Base-by-base conservation (phyloP, 2,329 filamentous ascomycete genomes). In the Truncatella angustata region DNA sequence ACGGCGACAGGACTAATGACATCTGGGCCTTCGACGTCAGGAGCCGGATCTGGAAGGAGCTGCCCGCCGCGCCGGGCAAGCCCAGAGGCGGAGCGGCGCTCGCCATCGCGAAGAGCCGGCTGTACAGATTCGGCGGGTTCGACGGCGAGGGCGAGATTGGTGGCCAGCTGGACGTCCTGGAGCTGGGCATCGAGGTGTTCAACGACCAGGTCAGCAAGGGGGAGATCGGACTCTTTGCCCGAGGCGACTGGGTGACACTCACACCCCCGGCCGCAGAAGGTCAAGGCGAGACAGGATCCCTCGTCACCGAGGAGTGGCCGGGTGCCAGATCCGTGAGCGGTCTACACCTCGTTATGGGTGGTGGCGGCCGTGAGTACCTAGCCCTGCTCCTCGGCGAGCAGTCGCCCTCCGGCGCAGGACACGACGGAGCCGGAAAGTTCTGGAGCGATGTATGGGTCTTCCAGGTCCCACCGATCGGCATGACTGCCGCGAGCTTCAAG, bases 61-160 rank as follows among this genome's bases (percentile, higher is more conserved):
- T 90, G 12, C 78, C 86, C 0, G 68, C 81, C 6, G 90, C 88
- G 0, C 88, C 88, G 0, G 85, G 79, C 1, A 81, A 85, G 6
- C 72, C 81, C 0, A 78, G 90, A 44, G 84, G 85, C 20, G 90
- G 88, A 1, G 73, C 87, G 0, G 81, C 83, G 4, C 82, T 95
- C 23, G 82, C 85, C 1, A 78, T 86, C 49, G 78, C 77, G 40
- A 77, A 80, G 50, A 82, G 81, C 21, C 80, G 83, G 21, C 67
- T 96, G 5, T 95, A 87, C 70, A 80, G 90, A 24, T 92, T 91
- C 73, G 89, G 90, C 55, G 91, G 91, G 0, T 93, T 86, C 60
- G 88, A 93, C 66, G 90, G 88, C 0, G 73, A 77, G 40, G 72
- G 64, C 0, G 87, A 92, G 62, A 74, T 89, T 44, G 90, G 90